phyloP scores from a whole-genome alignment of 148 eudicot genomes.

The Drosera capensis region DNA sequence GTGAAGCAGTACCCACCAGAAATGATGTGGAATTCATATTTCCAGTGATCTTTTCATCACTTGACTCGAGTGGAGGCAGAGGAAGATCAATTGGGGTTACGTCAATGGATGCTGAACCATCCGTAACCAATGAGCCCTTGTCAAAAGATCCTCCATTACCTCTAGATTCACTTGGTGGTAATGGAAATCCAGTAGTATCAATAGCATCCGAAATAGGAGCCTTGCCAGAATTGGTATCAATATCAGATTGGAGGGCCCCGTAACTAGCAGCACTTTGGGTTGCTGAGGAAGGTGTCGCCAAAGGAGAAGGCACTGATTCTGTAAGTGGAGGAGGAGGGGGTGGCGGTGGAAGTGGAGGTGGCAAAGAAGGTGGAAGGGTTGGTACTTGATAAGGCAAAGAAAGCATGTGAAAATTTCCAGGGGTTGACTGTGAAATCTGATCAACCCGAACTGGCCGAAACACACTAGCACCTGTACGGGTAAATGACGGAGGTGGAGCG shows the following conservation, averaged over 20 bases:
- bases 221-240: conserved; percentile 11
- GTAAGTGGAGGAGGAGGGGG: conserved; percentile 10
- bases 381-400: conserved; percentile 29
- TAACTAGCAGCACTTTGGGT: conserved; percentile 7
- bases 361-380: conserved; percentile 33
- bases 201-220: conserved; percentile 11
- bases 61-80: conserved; percentile 39
- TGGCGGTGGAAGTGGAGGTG: conserved; percentile 18
- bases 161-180: neutral
- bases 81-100: conserved; percentile 18
- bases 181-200: neutral
- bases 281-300: conserved; percentile 2
- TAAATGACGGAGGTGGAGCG: conserved; percentile 14
- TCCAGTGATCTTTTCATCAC: conserved; percentile 26
- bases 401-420: conserved; percentile 10
- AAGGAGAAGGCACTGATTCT: no score
- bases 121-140: conserved; percentile 3
- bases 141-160: conserved; percentile 3
- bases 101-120: conserved; percentile 7
- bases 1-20: conserved; percentile 27
- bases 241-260: conserved; percentile 8
- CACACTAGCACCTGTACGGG: conserved; percentile 17
- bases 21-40: conserved; percentile 19
- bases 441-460: conserved; percentile 15
- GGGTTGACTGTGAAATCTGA: conserved; percentile 12